Conservation (phyloP, 108 stramenopile genomes). For the Chaetoceros muelleri region DNA sequence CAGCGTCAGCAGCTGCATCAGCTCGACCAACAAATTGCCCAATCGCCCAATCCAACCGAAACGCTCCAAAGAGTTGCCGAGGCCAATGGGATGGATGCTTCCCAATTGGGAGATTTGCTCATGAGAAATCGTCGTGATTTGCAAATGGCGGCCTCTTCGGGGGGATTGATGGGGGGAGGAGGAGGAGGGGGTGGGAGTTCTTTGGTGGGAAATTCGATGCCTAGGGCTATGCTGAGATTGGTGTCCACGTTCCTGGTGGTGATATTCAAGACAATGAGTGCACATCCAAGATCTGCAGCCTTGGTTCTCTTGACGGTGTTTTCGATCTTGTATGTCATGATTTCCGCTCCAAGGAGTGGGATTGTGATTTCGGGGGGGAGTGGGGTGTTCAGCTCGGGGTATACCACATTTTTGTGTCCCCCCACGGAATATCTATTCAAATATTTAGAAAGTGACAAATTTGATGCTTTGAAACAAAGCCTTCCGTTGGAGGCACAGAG, state of each 20-base stretch:
- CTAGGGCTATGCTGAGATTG: conserved; percentile 27
- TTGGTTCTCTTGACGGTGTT: conserved; percentile 13
- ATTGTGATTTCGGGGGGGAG: conserved; percentile 38
- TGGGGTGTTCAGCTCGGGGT: conserved; percentile 30
- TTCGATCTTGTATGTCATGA: conserved; percentile 18
- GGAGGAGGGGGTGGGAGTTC: conserved; percentile 8
- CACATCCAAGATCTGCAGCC: conserved; percentile 41
- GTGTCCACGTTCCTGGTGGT: conserved; percentile 21
- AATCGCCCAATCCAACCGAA: conserved; percentile 55
- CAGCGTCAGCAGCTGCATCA: conserved; percentile 62
- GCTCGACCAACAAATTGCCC: conserved; percentile 46
- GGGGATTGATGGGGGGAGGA: conserved; percentile 13
- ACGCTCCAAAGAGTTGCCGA: conserved; percentile 52
- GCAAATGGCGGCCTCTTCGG: conserved; percentile 18
- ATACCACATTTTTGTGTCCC: conserved; percentile 39
- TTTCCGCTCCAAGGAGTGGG: conserved; percentile 54
- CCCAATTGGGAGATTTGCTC: conserved; percentile 49
- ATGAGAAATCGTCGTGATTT: conserved; percentile 52
- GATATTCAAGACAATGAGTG: conserved; percentile 22
- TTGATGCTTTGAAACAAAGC: not conserved
- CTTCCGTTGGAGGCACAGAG: conserved; percentile 4
- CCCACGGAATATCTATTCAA: conserved; percentile 23
- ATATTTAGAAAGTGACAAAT: conserved; percentile 9
- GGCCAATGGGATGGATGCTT: conserved; percentile 41
- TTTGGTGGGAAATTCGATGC: conserved; percentile 15